Conservation (phyloP, 345 rosid species). For the Salix viminalis region DNA sequence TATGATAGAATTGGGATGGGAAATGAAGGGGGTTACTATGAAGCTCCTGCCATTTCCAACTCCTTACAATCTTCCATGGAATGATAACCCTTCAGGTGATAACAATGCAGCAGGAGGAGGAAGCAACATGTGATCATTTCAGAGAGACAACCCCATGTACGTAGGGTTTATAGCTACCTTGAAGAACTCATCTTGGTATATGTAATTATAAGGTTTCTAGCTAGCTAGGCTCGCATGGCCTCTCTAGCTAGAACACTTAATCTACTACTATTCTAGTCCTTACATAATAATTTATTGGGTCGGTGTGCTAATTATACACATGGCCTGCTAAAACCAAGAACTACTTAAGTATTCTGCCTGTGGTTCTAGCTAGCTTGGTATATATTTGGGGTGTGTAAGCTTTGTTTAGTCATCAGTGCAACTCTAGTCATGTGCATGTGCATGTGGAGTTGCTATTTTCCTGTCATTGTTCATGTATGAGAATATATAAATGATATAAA, state of each 20-base stretch:
- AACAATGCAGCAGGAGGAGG: constrained; percentile 48
- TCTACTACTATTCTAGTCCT: not conserved
- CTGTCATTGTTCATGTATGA: constrained; percentile 32
- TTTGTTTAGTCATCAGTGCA: constrained; percentile 25
- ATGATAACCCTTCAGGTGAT: constrained; percentile 39
- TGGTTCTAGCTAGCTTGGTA: constrained; percentile 7
- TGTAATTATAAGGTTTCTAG: constrained; percentile 26
- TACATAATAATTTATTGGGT: constrained; percentile 10
- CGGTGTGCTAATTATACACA: constrained; percentile 4
- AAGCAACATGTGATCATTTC: constrained; percentile 39
- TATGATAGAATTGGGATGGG: constrained; percentile 28
- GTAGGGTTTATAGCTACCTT: constrained; percentile 33
- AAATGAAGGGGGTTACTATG: constrained; percentile 28
- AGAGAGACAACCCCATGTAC: constrained; percentile 1
- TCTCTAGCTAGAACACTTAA: constrained; percentile 30
- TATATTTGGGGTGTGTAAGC: constrained; percentile 9
- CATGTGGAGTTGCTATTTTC: constrained; percentile 39
- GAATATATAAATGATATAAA: constrained; percentile 21
- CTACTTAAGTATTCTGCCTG: not conserved
- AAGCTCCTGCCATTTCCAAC: constrained; percentile 12
- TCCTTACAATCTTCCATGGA: constrained; percentile 33
- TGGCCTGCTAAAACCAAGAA: constrained; percentile 8
- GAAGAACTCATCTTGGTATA: not conserved
- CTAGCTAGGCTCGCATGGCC: constrained; percentile 26
- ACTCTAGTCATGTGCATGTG: constrained; percentile 42